These are phyloP conservation scores for Dothistroma pini DNA, from an alignment of 2,329 filamentous ascomycete genomes.

Conservation along the genomic window DNA sequence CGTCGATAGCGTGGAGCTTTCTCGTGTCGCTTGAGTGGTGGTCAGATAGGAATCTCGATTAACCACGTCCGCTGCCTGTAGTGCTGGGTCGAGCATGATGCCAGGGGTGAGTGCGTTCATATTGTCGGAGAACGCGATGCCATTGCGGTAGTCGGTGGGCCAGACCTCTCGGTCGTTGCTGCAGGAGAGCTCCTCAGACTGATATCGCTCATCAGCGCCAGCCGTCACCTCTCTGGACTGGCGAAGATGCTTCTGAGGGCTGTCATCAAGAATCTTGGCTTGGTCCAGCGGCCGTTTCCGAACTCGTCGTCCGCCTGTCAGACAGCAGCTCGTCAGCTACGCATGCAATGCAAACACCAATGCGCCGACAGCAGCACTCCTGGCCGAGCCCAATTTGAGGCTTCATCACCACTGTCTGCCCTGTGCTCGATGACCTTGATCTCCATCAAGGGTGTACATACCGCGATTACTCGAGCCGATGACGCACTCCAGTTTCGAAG, in stretches of 20 bases:
- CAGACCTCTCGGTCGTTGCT: slow-evolving; percentile 5
- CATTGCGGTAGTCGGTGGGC: slow-evolving; percentile 6
- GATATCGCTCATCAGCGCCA: slow-evolving; percentile 2
- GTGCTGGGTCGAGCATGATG: slow-evolving; percentile 31
- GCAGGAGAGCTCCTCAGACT: slow-evolving; percentile 1
- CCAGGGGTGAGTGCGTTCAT: slow-evolving; percentile 23
- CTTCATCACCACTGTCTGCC: slow-evolving; percentile 22
- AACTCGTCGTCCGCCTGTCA: slow-evolving; percentile 51
- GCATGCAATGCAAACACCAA: neutral
- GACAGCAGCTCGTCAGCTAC: neutral
- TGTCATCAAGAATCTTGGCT: slow-evolving; percentile 32
- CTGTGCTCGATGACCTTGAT: slow-evolving; percentile 49
- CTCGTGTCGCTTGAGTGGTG: slow-evolving; percentile 21
- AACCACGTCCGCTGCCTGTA: slow-evolving; percentile 27
- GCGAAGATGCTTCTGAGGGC: slow-evolving; percentile 3
- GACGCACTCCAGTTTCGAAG: slow-evolving; percentile 56
- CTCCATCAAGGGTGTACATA: neutral
- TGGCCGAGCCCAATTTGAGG: neutral
- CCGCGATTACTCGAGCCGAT: slow-evolving; percentile 50
- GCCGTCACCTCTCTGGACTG: slow-evolving; percentile 1
- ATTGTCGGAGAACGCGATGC: slow-evolving; percentile 9
- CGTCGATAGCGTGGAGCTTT: slow-evolving; percentile 29
- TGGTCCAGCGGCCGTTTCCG: slow-evolving; percentile 47
- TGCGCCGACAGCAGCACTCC: neutral
- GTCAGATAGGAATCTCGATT: slow-evolving; percentile 9